These are phyloP conservation scores for Pinus albicaulis DNA, from an alignment of 75 land plant genomes.

Conservation along the genomic window DNA sequence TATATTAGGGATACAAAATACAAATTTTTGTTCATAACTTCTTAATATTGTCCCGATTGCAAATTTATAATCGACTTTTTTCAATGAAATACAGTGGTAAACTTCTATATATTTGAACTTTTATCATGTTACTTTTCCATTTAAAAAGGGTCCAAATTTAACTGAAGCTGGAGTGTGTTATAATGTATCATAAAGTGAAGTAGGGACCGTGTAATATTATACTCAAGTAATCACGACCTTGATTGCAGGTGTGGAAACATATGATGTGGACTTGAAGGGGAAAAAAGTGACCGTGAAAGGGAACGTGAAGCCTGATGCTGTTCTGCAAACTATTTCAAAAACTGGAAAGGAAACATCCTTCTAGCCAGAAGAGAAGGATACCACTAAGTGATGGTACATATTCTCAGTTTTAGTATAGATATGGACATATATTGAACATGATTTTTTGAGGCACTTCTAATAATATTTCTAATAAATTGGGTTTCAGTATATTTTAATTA, in stretches of 20 bases:
- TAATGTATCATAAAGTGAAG: background rate
- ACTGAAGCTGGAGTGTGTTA: background rate
- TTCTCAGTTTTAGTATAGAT: no score
- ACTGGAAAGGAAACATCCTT: conserved; percentile 88
- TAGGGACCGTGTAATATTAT: background rate
- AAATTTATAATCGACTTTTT: background rate
- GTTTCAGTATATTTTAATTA: no score
- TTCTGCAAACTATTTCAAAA: conserved; percentile 75
- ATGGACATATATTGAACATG: no score
- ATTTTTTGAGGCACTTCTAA: no score
- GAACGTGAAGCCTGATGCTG: conserved; percentile 70
- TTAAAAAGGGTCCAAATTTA: background rate
- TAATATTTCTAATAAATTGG: no score
- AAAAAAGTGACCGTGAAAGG: conserved; percentile 90
- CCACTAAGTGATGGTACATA: no score
- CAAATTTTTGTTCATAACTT: no score
- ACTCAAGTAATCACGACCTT: background rate
- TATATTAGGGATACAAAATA: no score
- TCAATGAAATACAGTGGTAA: background rate
- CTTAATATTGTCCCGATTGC: background rate
- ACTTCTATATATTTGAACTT: background rate
- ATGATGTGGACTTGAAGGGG: conserved; percentile 61
- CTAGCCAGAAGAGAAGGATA: conserved; percentile 36
- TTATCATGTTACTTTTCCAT: background rate
- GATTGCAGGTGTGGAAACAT: conserved; percentile 72